Base-by-base conservation (phyloP, 441 rosid species). In the Breynia disticha region DNA sequence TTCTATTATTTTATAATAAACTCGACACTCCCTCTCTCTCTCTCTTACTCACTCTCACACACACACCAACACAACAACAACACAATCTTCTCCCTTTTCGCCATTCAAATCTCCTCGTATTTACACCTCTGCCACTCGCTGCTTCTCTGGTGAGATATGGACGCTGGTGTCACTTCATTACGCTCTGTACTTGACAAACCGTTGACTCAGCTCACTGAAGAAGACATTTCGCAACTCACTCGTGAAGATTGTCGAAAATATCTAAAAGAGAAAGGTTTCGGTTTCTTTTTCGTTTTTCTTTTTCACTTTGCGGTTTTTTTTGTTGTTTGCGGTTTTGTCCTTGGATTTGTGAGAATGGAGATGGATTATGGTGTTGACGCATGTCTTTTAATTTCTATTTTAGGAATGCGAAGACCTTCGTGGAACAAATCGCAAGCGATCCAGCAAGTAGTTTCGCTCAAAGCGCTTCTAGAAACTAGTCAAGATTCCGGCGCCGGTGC, bases 351-450 rank as follows among this genome's bases (percentile, higher is more conserved):
- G 67, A 42, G 44, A 61, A 52, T n/a, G 32, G 35, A 64, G 49
- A n/a, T n/a, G n/a, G 60, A 65, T 74, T 4, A 4, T 4, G 71
- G 51, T 64, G 64, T 62, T 70, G 75, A 72, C 85, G 79, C 85
- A 90, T 75, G 82, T 47, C 42, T 15, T 15, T 15, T 2, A 9
- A 5, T 20, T 37, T 39, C 11, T 48, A 50, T 32, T 41, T 16
- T n/a, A 93, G 98, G 98, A 72, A 93, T 93, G 98, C 81, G 98
- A 18, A 78, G 88, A 47, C 98, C 98, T 24, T 93, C 98, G 5
- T 93, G 98, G 98, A 93, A 93, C 90, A 88, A 93, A 74, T 88
- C 98, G 59, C 98, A 93, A 73, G 97, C 98, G 79, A 86, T 93
- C 81, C 96, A 93, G 80, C 98, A 93, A 72, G 98, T 93, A 24